Percentiles rank a stretch among this genome's conserved stretches.
These are phyloP conservation scores for Cladorrhinum sp. DNA, from an alignment of 2,329 filamentous ascomycete genomes.

Conservation along the genomic window DNA sequence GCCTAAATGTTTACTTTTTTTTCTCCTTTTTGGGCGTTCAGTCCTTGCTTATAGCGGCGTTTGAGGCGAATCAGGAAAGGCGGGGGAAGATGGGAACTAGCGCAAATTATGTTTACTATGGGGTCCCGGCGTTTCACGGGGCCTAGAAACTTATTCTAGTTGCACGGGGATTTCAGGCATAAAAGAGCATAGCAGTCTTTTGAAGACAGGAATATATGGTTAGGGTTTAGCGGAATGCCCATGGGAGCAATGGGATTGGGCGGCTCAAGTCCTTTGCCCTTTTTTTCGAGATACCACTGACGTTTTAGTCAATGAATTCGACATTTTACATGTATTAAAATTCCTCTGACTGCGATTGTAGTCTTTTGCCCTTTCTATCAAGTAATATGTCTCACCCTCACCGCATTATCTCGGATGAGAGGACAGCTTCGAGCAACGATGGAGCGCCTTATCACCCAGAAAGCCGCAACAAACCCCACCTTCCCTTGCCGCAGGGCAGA, in stretches of 20 bases:
- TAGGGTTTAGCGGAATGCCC: not conserved
- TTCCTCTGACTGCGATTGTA: not conserved
- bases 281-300: not conserved
- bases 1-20: not conserved
- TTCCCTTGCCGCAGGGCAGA: not conserved
- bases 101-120: not conserved
- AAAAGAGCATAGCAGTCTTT: not conserved
- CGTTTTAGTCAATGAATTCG: not conserved
- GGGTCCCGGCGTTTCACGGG: not conserved
- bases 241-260: not conserved
- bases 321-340: not conserved
- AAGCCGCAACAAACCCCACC: not conserved
- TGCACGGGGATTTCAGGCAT: not conserved
- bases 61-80: not conserved
- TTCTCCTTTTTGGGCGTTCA: not conserved
- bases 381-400: slow-evolving; percentile 2
- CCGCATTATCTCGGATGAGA: not conserved
- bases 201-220: not conserved
- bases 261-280: not conserved
- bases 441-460: not conserved
- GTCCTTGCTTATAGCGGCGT: not conserved
- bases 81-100: not conserved
- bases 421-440: not conserved
- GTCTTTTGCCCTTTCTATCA: not conserved
- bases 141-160: not conserved